Conservation (phyloP, 1,139 yeast species). For the Saccharomycopsis crataegensis region DNA sequence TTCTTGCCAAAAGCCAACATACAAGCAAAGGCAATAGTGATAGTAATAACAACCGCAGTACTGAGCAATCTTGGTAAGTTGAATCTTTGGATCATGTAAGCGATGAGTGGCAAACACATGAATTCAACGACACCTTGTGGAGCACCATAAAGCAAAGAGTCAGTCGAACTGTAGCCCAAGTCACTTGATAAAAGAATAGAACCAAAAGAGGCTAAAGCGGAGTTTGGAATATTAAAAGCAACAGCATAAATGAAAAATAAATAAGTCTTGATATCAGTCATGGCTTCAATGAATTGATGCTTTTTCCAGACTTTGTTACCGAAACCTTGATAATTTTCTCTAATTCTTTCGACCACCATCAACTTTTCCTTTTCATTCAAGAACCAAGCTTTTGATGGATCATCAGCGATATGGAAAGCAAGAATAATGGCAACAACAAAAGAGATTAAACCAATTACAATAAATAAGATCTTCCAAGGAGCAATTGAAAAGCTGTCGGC, state of each 20-base stretch:
- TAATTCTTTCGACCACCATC: slow-evolving; percentile 37
- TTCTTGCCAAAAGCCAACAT: slow-evolving; percentile 20
- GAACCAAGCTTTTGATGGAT: slow-evolving; percentile 40
- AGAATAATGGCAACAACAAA: slow-evolving; percentile 37
- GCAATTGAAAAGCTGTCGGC: slow-evolving; percentile 26
- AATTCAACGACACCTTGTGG: slow-evolving; percentile 32
- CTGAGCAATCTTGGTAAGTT: slow-evolving; percentile 1
- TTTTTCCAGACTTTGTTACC: slow-evolving; percentile 44
- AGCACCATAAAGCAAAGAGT: slow-evolving; percentile 34
- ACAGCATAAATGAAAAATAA: slow-evolving; percentile 37
- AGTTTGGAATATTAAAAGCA: slow-evolving; percentile 37
- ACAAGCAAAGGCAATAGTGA: slow-evolving; percentile 30
- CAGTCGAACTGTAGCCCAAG: slow-evolving; percentile 33
- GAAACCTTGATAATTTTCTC: slow-evolving; percentile 36
- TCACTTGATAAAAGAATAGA: slow-evolving; percentile 31
- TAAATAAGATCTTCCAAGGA: slow-evolving; percentile 36
- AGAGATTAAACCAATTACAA: slow-evolving; percentile 35
- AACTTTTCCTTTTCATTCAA: slow-evolving; percentile 39
- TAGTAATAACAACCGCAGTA: slow-evolving; percentile 26
- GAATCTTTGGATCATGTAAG: slow-evolving; percentile 10
- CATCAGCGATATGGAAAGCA: slow-evolving; percentile 36
- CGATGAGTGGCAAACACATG: slow-evolving; percentile 6
- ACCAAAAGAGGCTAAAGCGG: slow-evolving; percentile 38
- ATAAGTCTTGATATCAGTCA: slow-evolving; percentile 42
- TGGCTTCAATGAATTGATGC: slow-evolving; percentile 43